Conservation (phyloP, 2,329 filamentous ascomycete species). For the Aspergillus flavus region DNA sequence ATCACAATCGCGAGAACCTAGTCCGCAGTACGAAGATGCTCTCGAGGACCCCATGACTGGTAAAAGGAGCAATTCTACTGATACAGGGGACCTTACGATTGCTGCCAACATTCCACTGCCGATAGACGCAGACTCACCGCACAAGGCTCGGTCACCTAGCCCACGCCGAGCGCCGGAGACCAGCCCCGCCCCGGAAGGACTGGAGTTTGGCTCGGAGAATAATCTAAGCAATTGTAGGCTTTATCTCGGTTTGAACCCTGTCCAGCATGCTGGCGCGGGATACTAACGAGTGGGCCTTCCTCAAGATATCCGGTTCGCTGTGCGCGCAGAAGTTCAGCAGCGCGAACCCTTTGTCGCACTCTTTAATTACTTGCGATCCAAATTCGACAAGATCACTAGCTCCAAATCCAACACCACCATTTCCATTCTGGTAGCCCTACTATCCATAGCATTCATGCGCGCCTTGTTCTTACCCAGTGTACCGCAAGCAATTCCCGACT, state of each 20-base stretch:
- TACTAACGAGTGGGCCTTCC: constrained; percentile 35
- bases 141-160: constrained; percentile 60
- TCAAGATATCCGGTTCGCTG: constrained; percentile 82
- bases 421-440: constrained; percentile 62
- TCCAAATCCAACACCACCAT: constrained; percentile 70
- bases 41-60: constrained; percentile 44
- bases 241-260: constrained; percentile 29
- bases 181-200: constrained; percentile 37
- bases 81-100: constrained; percentile 31
- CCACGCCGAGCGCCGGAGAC: constrained; percentile 42
- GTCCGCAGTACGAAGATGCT: constrained; percentile 63
- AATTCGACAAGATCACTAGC: constrained; percentile 63
- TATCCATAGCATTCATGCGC: constrained; percentile 67
- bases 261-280: constrained; percentile 29
- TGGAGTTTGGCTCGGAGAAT: constrained; percentile 40
- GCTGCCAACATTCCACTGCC: constrained; percentile 59
- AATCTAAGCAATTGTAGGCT: constrained; percentile 55
- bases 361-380: constrained; percentile 64
- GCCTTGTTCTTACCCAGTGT: constrained; percentile 69
- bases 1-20: constrained; percentile 58
- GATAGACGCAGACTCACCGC: constrained; percentile 56
- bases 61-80: constrained; percentile 26
- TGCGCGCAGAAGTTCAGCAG: constrained; percentile 86
- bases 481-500: constrained; percentile 72
- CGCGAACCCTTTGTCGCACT: constrained; percentile 79